These are phyloP conservation scores for Dittrichia graveolens DNA, from an alignment of 129 eudicot species.

Conservation along the genomic window DNA sequence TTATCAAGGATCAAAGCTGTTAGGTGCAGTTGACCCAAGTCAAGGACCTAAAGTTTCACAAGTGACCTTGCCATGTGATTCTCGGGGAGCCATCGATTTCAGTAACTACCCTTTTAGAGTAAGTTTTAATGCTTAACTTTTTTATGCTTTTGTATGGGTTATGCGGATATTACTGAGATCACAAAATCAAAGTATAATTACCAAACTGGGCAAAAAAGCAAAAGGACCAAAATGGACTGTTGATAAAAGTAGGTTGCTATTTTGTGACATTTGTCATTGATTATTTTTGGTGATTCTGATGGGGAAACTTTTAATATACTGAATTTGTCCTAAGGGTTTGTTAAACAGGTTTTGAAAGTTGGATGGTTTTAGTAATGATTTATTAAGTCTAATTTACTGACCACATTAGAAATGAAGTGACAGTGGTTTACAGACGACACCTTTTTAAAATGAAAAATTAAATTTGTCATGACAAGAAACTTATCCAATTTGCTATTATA, in stretches of 20 bases:
- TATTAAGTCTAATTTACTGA: neutral
- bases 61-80: constrained; percentile 91
- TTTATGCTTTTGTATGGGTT: neutral
- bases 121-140: constrained; percentile 32
- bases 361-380: neutral
- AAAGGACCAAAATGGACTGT: no score
- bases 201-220: neutral
- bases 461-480: constrained; percentile 1
- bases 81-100: constrained; percentile 92
- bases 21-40: constrained; percentile 48
- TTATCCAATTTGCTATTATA: neutral
- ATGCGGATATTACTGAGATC: no score
- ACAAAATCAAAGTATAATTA: no score
- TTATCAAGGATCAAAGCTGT: constrained; percentile 63
- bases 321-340: neutral
- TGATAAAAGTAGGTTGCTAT: neutral
- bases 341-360: neutral
- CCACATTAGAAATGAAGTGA: neutral
- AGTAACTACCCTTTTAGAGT: constrained; percentile 91
- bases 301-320: neutral
- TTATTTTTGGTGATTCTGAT: neutral
- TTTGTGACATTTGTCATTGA: no score
- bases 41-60: constrained; percentile 82
- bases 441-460: neutral
- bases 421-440: constrained; percentile 14